Evolutionary conservation across 768 basidiomycete genomes (phyloP), one percentile per base, ranked within the genome.

Genomic region (Lentinula edodes): DNA sequence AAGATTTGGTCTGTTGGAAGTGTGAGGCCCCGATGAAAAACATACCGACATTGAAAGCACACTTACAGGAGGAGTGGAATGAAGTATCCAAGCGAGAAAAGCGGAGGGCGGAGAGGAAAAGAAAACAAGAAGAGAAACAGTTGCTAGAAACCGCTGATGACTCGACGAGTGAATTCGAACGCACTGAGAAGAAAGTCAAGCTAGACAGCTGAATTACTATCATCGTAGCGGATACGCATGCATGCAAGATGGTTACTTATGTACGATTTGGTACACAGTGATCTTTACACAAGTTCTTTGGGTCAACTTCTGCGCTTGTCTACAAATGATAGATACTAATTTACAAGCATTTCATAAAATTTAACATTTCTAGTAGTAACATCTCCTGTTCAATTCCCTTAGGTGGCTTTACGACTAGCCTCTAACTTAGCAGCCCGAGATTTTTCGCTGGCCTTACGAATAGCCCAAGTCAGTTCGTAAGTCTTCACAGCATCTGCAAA

Each of bases 401-500:
- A 48, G 13, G 67, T 68, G 53, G 73, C 68, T 38, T 72, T 67
- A 53, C 63, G 70, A 61, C 72, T 71, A 15, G 75, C 72, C 64
- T 77, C 75, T 46, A 78, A 66, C 63, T 73, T 83, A 23, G 73
- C 74, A 13, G 72, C 78, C 36, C 85, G 84, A 63, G 85, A 85
- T 54, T 79, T 81, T 70, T 93, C 91, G 65, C 84, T 85, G 36
- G 91, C 88, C 64, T 83, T 78, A 52, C 93, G 88, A 71, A 96
- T 95, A 34, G 93, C 92, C 94, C 94, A 96, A 23, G 93, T 95
- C 63, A 96, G 80, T 72, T 95, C 87, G 66, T 96, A 96, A 6
- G 93, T 90, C 74, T 83, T 87, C 67, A 87, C 89, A 46, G 93
- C 93, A 74, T 94, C 91, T 91, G 63, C 1, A 64, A 55, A 16